phyloP scores from a whole-genome alignment of 1,284 basidiomycete genomes.

The Stygiomarasmius scandens region DNA sequence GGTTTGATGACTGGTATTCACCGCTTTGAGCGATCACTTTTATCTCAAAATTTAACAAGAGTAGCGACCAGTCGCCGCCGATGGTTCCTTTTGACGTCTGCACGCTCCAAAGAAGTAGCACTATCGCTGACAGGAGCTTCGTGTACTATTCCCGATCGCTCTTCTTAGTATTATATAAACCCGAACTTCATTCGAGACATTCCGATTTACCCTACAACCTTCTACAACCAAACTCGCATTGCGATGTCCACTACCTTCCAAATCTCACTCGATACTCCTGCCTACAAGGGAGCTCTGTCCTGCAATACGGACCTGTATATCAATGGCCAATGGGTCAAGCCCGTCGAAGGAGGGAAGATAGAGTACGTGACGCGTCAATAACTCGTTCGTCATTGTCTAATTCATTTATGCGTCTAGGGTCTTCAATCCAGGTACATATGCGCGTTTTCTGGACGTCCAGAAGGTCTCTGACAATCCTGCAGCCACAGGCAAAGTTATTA shows the following conservation, averaged over 20 bases:
- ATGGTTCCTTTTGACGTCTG: no score
- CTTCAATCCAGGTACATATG: constrained; percentile 43
- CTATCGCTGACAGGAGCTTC: no score
- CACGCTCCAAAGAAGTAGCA: no score
- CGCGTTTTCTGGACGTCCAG: neutral
- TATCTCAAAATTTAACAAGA: no score
- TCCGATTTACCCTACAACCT: no score
- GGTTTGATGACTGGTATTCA: no score
- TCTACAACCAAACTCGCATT: no score
- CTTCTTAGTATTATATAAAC: no score
- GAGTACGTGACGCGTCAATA: constrained; percentile 45
- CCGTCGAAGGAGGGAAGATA: constrained; percentile 56
- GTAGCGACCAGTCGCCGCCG: no score
- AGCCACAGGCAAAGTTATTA: constrained; percentile 69
- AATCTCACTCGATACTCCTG: constrained; percentile 4
- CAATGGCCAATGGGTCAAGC: constrained; percentile 66
- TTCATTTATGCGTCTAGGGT: constrained; percentile 28
- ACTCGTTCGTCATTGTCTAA: constrained; percentile 1
- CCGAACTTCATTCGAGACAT: no score
- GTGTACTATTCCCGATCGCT: no score
- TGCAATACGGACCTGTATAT: constrained; percentile 74
- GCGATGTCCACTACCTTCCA: constrained; percentile 4
- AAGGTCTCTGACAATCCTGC: constrained; percentile 31
- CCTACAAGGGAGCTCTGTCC: neutral
- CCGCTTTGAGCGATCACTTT: no score